Evolutionary conservation across 805 yeast genomes (phyloP), one percentile per base, ranked within the genome.

Genomic region (Grigorovia jiainica): DNA sequence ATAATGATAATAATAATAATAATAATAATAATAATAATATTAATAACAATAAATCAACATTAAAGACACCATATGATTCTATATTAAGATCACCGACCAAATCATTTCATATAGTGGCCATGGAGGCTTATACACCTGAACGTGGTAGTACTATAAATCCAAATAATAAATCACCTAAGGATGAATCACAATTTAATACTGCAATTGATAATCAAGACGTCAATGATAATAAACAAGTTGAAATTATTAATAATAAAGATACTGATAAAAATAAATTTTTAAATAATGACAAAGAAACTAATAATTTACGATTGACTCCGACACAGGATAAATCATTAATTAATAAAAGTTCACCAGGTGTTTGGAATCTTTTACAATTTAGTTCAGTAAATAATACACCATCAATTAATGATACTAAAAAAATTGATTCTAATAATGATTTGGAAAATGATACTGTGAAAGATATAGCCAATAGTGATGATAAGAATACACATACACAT

Each of bases 291-390:
- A 29, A 25, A 38, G 23, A 44, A 39, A 27, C 29, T 7, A 17
- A n/a, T 24, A 21, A 9, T 21, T 27, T 36, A 16, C 48, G 40
- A 16, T 37, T 42, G 9, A 48, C 47, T 2, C 50, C 51, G 17
- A 37, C 31, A 9, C 39, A 39, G 11, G 43, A 41, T 21, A 47
- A 43, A 34, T 43, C 55, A 36, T 47, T 54, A 39, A 51, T 42
- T 35, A 50, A 46, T 24, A 64, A 63, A 40, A 61, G 66, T 24
- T 85, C 95, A 1, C 97, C 97, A 1, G 96, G 95, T 15, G 75
- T 89, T 45, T 86, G 96, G 97, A 85, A 83, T 57, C 79, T 85
- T 64, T 86, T 89, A 55, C 95, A 87, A 54, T 79, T 89, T 42
- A 67, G 76, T 33, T 73, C 79, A 3, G 61, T 54, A 2, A 59